These are phyloP conservation scores for Hyaloscypha finlandica DNA, from an alignment of 495 filamentous ascomycete genomes.

Conservation along the genomic window DNA sequence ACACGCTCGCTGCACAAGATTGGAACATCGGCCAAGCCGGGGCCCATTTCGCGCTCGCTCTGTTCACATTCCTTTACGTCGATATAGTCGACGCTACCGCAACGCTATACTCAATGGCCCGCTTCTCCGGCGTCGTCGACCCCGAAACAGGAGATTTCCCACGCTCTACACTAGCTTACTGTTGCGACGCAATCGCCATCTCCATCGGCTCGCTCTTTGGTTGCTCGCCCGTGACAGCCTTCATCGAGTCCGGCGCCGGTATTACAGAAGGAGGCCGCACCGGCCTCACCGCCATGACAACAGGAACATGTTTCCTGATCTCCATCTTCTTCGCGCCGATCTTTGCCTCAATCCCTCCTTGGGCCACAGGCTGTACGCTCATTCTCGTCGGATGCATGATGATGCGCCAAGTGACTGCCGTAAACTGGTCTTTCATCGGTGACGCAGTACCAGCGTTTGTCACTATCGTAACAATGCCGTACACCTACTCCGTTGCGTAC, in stretches of 20 bases:
- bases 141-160: slow-evolving; percentile 63
- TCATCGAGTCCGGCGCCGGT: slow-evolving; percentile 80
- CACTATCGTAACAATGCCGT: slow-evolving; percentile 77
- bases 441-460: slow-evolving; percentile 82
- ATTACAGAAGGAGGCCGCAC: slow-evolving; percentile 82
- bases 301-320: slow-evolving; percentile 75
- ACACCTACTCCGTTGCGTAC: slow-evolving; percentile 80
- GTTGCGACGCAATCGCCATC: slow-evolving; percentile 63
- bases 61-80: slow-evolving; percentile 85
- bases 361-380: slow-evolving; percentile 80
- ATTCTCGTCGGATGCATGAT: slow-evolving; percentile 66
- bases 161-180: slow-evolving; percentile 68
- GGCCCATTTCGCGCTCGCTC: slow-evolving; percentile 66
- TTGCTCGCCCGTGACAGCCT: slow-evolving; percentile 74
- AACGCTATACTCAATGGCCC: slow-evolving; percentile 78
- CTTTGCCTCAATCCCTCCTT: slow-evolving; percentile 79
- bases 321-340: slow-evolving; percentile 83
- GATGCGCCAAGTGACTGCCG: slow-evolving; percentile 54
- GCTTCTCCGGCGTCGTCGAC: slow-evolving; percentile 68
- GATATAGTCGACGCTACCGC: slow-evolving; percentile 72
- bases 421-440: slow-evolving; percentile 58
- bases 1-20: slow-evolving; percentile 62
- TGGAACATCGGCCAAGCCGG: slow-evolving; percentile 65
- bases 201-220: slow-evolving; percentile 77
- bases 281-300: slow-evolving; percentile 72